Percentiles rank a stretch among this genome's conserved stretches.
These are phyloP conservation scores for Kondoa malvinella DNA, from an alignment of 768 basidiomycete genomes.

Conservation along the genomic window DNA sequence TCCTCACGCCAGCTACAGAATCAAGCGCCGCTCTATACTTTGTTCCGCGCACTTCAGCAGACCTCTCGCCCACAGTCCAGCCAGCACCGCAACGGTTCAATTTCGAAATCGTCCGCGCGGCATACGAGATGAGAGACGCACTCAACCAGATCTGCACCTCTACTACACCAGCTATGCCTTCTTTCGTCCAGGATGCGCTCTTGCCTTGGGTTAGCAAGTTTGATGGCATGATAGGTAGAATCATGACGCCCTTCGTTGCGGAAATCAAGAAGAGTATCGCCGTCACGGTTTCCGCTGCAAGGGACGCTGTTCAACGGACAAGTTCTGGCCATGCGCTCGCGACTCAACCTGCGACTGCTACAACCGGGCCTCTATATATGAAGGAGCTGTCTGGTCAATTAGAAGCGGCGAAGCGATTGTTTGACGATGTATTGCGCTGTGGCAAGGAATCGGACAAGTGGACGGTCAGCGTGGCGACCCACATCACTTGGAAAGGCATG, in stretches of 20 bases:
- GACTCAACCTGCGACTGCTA: slow-evolving; percentile 5
- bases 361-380: slow-evolving; percentile 18
- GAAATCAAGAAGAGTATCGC: slow-evolving; percentile 14
- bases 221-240: slow-evolving; percentile 21
- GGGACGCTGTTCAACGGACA: not conserved
- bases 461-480: slow-evolving; percentile 23
- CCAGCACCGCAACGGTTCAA: slow-evolving; percentile 21
- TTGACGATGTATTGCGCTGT: slow-evolving; percentile 19
- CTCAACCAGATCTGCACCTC: slow-evolving; percentile 13
- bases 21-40: slow-evolving; percentile 5
- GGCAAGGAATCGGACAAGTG: slow-evolving; percentile 23
- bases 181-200: slow-evolving; percentile 24
- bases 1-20: slow-evolving; percentile 10
- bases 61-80: slow-evolving; percentile 16
- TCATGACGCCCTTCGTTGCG: slow-evolving; percentile 24
- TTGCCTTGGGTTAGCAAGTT: slow-evolving; percentile 25
- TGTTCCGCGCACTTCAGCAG: slow-evolving; percentile 13
- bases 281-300: slow-evolving; percentile 6
- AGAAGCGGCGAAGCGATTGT: slow-evolving; percentile 18
- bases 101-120: slow-evolving; percentile 26
- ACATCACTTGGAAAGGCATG: slow-evolving; percentile 26
- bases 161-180: slow-evolving; percentile 13
- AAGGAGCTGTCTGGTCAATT: slow-evolving; percentile 19
- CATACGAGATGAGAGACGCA: slow-evolving; percentile 20
- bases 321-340: not conserved